Conservation (phyloP, 768 basidiomycete species). For the Megacollybia marginata region DNA sequence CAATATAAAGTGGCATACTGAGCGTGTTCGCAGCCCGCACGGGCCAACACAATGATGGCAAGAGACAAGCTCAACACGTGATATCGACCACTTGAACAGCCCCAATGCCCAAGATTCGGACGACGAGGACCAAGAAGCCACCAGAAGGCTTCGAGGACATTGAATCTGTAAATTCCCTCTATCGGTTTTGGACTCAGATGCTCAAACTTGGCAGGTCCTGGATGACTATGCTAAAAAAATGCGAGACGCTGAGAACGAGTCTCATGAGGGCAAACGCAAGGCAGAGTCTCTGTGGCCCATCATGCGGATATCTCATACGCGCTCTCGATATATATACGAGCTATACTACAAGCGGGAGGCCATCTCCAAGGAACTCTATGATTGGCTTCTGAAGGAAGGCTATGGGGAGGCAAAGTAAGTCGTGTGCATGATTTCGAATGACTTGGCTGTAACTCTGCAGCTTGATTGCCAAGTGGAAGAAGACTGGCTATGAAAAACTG, state of each 20-base stretch:
- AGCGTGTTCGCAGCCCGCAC: not conserved
- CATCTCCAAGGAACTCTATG: constrained; percentile 86
- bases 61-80: too few species aligned
- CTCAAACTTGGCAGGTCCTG: constrained; percentile 55
- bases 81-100: not conserved
- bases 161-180: constrained; percentile 42
- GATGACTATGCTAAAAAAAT: constrained; percentile 99
- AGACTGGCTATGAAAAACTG: constrained; percentile 94
- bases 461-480: constrained; percentile 99
- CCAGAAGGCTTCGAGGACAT: constrained; percentile 97
- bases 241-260: constrained; percentile 98
- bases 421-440: not conserved
- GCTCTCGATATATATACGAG: constrained; percentile 96
- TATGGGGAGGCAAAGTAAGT: constrained; percentile 95
- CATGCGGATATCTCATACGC: constrained; percentile 95
- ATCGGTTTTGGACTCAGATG: not conserved
- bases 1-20: constrained; percentile 64
- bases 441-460: not conserved
- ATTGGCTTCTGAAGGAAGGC: constrained; percentile 95
- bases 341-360: constrained; percentile 98
- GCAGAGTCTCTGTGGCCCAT: constrained; percentile 94
- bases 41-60: too few species aligned
- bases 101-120: constrained; percentile 90
- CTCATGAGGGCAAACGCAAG: constrained; percentile 96
- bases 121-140: constrained; percentile 86